Base-by-base conservation (phyloP, 768 basidiomycete genomes). In the Pleurotus platypus region DNA sequence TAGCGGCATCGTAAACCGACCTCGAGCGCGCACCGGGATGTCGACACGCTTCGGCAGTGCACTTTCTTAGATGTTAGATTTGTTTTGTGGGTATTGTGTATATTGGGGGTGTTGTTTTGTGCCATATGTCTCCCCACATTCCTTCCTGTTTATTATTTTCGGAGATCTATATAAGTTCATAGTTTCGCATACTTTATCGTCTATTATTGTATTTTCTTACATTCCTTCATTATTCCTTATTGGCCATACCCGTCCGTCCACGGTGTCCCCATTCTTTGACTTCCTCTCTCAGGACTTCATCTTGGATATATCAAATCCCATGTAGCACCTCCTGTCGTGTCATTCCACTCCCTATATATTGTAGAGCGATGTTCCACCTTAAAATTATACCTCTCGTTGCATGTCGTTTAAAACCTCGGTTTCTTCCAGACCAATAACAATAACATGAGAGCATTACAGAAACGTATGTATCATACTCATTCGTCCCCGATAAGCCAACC, bases 401-500 rank as follows among this genome's bases (percentile, higher is more conserved):
- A 54, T 13, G n/a, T 42, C 37, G 24, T 40, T 26, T 24, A 49
- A 50, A 20, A 16, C 18, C 15, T 15, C 49, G 9, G 30, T 15
- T 12, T 12, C 26, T n/a, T 35, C 30, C 9, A 24, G 12, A 48
- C 11, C 22, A 20, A 35, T 11, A 35, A 35, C 9, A 35, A 11
- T 35, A 35, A 35, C 8, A 35, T 11, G 30, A 35, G 30, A 35
- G 30, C 30, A 35, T 11, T 35, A 11, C 30, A 9, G 30, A 35
- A 35, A 35, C 8, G 42, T 45, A 45, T 43, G 42, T 43, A 43
- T 48, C 20, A 30, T 54, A 40, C 15, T 67, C 66, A 67, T 60
- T 62, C 61, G 62, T 73, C 68, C 42, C 96, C 96, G 57, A 98
- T 86, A 26, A 98, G 77, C 96, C 96, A 98, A 26, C 95, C 95